These are phyloP conservation scores for Hypomyces rosellus DNA, from an alignment of 2,329 filamentous ascomycete genomes.

Conservation along the genomic window DNA sequence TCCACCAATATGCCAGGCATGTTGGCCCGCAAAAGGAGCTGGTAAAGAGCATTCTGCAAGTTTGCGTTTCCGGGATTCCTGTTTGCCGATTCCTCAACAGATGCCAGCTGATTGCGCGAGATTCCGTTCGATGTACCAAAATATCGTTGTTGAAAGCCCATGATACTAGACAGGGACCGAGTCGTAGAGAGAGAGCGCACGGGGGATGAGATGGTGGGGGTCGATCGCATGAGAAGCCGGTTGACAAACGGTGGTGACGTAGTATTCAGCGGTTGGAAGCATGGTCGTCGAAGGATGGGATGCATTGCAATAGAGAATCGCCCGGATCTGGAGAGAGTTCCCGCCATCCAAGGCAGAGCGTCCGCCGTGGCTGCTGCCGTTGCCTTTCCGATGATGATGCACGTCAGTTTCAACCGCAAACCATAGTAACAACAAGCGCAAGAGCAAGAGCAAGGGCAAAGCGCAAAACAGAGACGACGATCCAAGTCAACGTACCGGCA, in stretches of 20 bases:
- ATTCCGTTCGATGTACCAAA: conserved; percentile 44
- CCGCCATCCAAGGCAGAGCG: conserved; percentile 41
- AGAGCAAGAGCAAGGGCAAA: not conserved
- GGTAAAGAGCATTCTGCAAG: conserved; percentile 90
- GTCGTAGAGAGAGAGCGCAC: conserved; percentile 16
- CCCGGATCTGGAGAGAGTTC: conserved; percentile 32
- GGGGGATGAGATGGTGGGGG: conserved; percentile 16
- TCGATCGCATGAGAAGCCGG: conserved; percentile 19
- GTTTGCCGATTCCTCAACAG: conserved; percentile 86
- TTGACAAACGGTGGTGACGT: conserved; percentile 17
- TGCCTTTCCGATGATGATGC: conserved; percentile 7
- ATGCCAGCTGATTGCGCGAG: conserved; percentile 64
- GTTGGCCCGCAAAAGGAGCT: conserved; percentile 80
- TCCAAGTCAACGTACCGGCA: conserved; percentile 17
- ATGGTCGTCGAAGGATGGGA: conserved; percentile 21
- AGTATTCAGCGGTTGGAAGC: conserved; percentile 18
- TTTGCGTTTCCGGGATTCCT: conserved; percentile 82
- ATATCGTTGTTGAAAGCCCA: conserved; percentile 15
- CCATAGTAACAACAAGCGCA: not conserved
- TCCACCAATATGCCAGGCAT: conserved; percentile 92
- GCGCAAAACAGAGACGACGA: not conserved
- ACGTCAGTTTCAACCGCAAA: not conserved
- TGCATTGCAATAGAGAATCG: conserved; percentile 20
- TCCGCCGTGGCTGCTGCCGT: conserved; percentile 38
- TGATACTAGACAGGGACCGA: conserved; percentile 1